Evolutionary conservation across 2,329 filamentous ascomycete genomes (phyloP), one percentile per base, ranked within the genome.

Genomic region (Metarhizium anisopliae): DNA sequence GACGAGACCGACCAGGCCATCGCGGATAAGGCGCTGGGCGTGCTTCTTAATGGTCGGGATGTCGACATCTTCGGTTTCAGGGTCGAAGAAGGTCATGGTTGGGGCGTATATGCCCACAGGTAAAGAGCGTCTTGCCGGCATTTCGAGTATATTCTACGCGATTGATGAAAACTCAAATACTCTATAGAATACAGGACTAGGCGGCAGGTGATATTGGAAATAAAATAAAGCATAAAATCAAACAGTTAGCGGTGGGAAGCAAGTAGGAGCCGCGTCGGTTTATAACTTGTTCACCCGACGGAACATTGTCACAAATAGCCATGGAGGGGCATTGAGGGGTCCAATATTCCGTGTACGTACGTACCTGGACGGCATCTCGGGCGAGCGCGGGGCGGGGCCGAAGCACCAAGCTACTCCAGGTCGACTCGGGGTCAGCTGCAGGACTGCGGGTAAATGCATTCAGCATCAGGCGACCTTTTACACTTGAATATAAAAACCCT

Each of bases 71-170:
- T 95, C 90, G 50, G 89, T 94, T 61, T 86, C 81, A 6, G 86
- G 79, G 72, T 93, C 77, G 77, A 95, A 95, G 71, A 95, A 95
- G 65, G 90, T 95, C 85, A 94, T 90, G 58, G 88, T 93, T 30
- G 90, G 90, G 58, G 88, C 88, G 72, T 94, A 95, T 69, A 94
- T 91, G 68, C 90, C 89, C 66, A 86, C 86, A 49, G 87, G 86
- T 55, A 95, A 81, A 56, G 50, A 20, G 49, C 55, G 55, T 36
- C 40, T 40, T n/a, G 55, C 11, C 55, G 43, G 7, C 43, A 47
- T 47, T 47, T 47, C n/a, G 43, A 25, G 13, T 47, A 25, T 25
- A 6, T 4, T 8, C 7, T 25, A 5, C 8, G 43, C 11, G 43
- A 25, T 11, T 20, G 43, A 13, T 13, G 18, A 25, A 4, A 25